Base-by-base conservation (phyloP, 108 stramenopile genomes). In the Stephanodiscus minutulus region DNA sequence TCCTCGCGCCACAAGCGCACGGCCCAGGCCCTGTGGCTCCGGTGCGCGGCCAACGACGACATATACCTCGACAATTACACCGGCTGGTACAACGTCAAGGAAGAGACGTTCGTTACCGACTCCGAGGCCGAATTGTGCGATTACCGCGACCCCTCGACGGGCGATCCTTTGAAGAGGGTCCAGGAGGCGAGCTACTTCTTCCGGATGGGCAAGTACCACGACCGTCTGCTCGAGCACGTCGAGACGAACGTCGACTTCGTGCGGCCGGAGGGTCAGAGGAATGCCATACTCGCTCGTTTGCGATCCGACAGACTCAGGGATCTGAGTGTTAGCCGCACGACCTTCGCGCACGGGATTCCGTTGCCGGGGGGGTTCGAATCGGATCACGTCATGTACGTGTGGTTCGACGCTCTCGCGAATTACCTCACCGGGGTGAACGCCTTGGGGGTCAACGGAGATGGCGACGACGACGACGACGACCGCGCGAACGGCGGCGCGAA, bases 321-420 rank as follows among this genome's bases (percentile, higher is more conserved):
- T 72, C 84, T 99, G 66, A 91, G 88, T 48, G 90, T 99, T 24
- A 91, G 88, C 68, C 93, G 98, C 25, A 98, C 98, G 6, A 97
- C 96, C 31, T 99, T 98, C 70, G 74, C 88, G 5, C 98, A 98
- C 95, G 99, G 98, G 20, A 96, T 99, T 68, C 78, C 86, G 22
- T 92, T 98, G 20, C 99, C 99, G 0, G 92, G 92, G 69, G 95
- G 94, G 28, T 98, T 96, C 73, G 76, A 94, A 25, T 67, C 76
- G 33, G 83, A 93, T 41, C 96, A 96, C 78, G 99, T 98, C 79
- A 97, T 98, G 97, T 99, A 99, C 79, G 99, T 99, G 17, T 99
- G 99, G 99, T 87, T 99, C 46, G 99, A 99, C 87, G 99, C 99
- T 7, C 74, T 99, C 36, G 88, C 95, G 21, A 99, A 98, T 83